A percentile compares a stretch with the other conserved stretches of the same genome.
Conservation (phyloP, 129 eudicot genomes). For the Flaveria bidentis region DNA sequence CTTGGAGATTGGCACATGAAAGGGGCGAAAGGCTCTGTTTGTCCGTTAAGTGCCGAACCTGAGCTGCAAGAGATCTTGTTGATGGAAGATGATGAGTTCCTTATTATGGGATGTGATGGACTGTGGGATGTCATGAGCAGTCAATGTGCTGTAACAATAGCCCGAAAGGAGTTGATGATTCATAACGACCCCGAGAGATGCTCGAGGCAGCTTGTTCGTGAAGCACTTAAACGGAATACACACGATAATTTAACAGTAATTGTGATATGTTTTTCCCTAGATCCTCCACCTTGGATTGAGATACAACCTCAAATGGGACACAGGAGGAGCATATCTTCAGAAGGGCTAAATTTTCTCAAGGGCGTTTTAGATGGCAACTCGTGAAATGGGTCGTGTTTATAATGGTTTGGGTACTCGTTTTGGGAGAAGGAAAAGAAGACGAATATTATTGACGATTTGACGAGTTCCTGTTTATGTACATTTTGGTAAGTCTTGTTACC, state of each 20-base stretch:
- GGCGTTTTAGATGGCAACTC: constrained; percentile 54
- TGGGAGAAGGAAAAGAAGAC: neutral
- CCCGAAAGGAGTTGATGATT: constrained; percentile 70
- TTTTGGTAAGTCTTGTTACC: constrained; percentile 34
- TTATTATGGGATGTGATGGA: constrained; percentile 86
- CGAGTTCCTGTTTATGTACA: constrained; percentile 15
- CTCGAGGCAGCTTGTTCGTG: constrained; percentile 74
- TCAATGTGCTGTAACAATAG: constrained; percentile 79
- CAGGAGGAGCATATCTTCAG: constrained; percentile 74
- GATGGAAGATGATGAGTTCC: constrained; percentile 74
- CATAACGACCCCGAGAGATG: constrained; percentile 87
- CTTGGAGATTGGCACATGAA: constrained; percentile 97
- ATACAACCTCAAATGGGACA: constrained; percentile 43
- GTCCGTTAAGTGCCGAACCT: constrained; percentile 78
- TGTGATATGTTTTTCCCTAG: constrained; percentile 70
- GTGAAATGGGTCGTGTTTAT: constrained; percentile 34
- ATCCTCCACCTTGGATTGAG: constrained; percentile 88
- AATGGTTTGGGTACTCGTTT: constrained; percentile 15
- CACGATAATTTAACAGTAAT: constrained; percentile 77
- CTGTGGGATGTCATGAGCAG: constrained; percentile 97
- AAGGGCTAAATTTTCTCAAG: constrained; percentile 73
- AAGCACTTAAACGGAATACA: constrained; percentile 71
- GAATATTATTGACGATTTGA: too few species aligned
- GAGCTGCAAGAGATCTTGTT: constrained; percentile 64
- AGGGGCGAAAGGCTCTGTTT: constrained; percentile 67